Base-by-base conservation (phyloP, 75 land plant genomes). In the Picea glauca region DNA sequence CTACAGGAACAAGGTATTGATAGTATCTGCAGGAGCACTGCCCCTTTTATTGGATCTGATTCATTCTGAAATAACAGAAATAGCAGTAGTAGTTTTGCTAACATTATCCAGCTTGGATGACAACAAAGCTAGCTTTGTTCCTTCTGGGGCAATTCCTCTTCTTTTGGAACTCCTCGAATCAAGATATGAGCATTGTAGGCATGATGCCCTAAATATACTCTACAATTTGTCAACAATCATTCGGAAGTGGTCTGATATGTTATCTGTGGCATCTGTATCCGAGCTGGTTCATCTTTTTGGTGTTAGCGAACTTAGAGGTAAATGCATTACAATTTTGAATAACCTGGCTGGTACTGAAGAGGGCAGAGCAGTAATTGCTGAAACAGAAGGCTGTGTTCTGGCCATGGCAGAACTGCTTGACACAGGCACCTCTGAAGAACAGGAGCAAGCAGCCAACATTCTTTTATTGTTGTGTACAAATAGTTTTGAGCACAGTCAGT, bases 401-500 rank as follows among this genome's bases (percentile, higher is more conserved):
- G 88, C 92, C 56, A 78, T 96, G 72, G 91, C 80, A 13, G 93
- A 92, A 73, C 74, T 88, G 43, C 90, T 96, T 70, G 98, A 92
- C 13, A 80, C 59, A 43, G 91, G 88, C 59, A 84, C 80, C 60
- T 65, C 15, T 21, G 90, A 89, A 62, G 91, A 91, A 50, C 92
- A 96, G 79, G 96, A 93, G 82, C 86, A 86, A 76, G 92, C 92
- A n/a, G 84, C 89, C 0, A 77, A 75, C 72, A 77, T 94, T 75
- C 88, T 96, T 26, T 77, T 86, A 43, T 80, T 84, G 56, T 78
- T 96, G 14, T 96, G 96, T 78, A 86, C 91, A 43, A 78, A 85
- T 62, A 84, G 89, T 74, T 59, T 67, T 63, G 81, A 89, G 17
- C 85, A 89, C 60, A 89, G 90, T 79, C 83, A 90, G 11, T 40